Conservation (phyloP, 2,329 filamentous ascomycete genomes). For the Pseudocercospora musae region DNA sequence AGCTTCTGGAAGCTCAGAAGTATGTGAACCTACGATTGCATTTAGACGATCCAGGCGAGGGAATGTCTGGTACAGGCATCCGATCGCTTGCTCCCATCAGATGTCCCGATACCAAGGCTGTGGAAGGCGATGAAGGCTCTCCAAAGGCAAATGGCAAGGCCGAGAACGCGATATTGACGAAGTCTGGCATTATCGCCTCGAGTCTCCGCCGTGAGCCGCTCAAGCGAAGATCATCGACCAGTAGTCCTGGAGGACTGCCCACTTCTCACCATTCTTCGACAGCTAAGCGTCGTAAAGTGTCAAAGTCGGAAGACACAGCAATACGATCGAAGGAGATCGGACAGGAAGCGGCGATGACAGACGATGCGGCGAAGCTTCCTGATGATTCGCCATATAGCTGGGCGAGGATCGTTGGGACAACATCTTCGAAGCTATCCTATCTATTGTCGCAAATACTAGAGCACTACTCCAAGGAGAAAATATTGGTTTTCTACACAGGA, state of each 20-base stretch:
- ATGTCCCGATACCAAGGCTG: neutral
- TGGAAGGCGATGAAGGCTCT: neutral
- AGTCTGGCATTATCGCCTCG: slow-evolving; percentile 42
- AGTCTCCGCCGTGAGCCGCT: slow-evolving; percentile 39
- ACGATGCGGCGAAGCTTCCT: neutral
- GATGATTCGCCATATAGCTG: slow-evolving; percentile 54
- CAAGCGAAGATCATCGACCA: slow-evolving; percentile 23
- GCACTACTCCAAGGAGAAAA: slow-evolving; percentile 72
- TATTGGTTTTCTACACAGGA: slow-evolving; percentile 87
- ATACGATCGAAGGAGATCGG: neutral
- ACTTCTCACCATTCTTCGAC: neutral
- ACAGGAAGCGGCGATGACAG: neutral
- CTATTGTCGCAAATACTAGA: slow-evolving; percentile 68
- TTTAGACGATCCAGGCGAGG: slow-evolving; percentile 30
- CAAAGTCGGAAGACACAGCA: neutral
- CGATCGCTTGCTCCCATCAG: slow-evolving; percentile 23
- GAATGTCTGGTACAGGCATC: slow-evolving; percentile 33
- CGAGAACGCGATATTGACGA: slow-evolving; percentile 30
- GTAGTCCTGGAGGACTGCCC: too few relatives aligned
- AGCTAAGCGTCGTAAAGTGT: neutral
- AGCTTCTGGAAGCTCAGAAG: slow-evolving; percentile 55
- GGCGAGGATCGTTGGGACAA: slow-evolving; percentile 70
- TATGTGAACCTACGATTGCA: slow-evolving; percentile 45
- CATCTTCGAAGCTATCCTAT: slow-evolving; percentile 84
- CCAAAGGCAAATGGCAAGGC: slow-evolving; percentile 23